These are phyloP conservation scores for Kodamaea laetipori DNA, from an alignment of 805 yeast species.

Conservation along the genomic window DNA sequence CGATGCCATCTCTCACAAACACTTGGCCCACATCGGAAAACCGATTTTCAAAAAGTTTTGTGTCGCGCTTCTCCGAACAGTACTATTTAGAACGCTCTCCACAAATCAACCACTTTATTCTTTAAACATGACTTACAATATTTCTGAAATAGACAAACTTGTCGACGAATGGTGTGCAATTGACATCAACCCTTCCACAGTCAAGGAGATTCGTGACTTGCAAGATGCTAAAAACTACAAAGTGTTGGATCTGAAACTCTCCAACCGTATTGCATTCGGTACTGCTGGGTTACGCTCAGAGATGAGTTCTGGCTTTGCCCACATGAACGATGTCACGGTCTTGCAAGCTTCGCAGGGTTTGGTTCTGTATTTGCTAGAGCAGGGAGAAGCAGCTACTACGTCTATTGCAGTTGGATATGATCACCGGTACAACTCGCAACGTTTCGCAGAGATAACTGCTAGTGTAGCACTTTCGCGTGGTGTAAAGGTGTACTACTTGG, in stretches of 20 bases:
- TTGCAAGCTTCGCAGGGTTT: slow-evolving; percentile 89
- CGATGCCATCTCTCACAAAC: too few species aligned
- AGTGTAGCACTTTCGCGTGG: slow-evolving; percentile 70
- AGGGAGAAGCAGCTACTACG: slow-evolving; percentile 10
- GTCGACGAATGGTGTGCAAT: slow-evolving; percentile 39
- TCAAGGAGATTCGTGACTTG: slow-evolving; percentile 55
- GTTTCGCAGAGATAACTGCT: slow-evolving; percentile 80
- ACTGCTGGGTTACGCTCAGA: slow-evolving; percentile 88
- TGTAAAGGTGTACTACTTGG: slow-evolving; percentile 66
- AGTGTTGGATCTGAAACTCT: slow-evolving; percentile 54
- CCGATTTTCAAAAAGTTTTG: background rate
- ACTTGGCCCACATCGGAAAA: too few species aligned
- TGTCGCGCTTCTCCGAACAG: background rate
- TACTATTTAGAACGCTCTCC: background rate
- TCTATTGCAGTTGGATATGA: slow-evolving; percentile 86
- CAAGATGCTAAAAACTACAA: slow-evolving; percentile 37
- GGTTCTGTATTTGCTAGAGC: slow-evolving; percentile 48
- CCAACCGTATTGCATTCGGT: slow-evolving; percentile 75
- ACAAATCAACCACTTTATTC: background rate
- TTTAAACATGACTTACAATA: slow-evolving; percentile 8
- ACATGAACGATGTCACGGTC: slow-evolving; percentile 88
- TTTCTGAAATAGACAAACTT: slow-evolving; percentile 23
- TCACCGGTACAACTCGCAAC: slow-evolving; percentile 77
- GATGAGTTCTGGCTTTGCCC: slow-evolving; percentile 89
- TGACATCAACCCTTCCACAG: slow-evolving; percentile 47